Base-by-base conservation (phyloP, 2,329 filamentous ascomycete genomes). In the Colletotrichum sp. region DNA sequence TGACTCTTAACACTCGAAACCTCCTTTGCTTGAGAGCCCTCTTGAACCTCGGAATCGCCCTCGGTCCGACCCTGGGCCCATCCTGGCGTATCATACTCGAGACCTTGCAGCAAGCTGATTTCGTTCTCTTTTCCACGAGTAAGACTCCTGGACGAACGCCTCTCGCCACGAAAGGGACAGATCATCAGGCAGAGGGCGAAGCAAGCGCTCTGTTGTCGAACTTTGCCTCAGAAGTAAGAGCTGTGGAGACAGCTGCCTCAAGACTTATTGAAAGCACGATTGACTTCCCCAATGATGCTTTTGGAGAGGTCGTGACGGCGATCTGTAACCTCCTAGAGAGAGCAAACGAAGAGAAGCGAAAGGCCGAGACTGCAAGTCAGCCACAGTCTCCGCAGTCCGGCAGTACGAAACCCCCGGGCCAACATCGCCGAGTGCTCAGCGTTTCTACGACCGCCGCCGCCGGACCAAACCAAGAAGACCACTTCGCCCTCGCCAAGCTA, bases 81-180 rank as follows among this genome's bases (percentile, higher is more conserved):
- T 94, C 96, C 1, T 99, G 97, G 95, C 93, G 93, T 2, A 98
- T 99, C 73, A 89, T 99, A 18, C 89, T 99, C 2, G 96, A 98
- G 80, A 98, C 96, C 0, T 86, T 99, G 9, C 96, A 98, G 80
- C 95, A 98, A 83, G 96, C 96, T 4, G 97, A 98, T 80, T 92
- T 98, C 77, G 93, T 98, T 6, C 89, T 98, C 30, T 94, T 93
- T 71, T 89, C 91, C 13, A 91, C 89, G 16, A 89, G 89, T 13
- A 92, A 91, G 78, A 82, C 87, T 6, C 86, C 89, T 0, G 90
- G 89, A 0, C 87, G 88, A 70, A 89, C 89, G 3, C 86, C 89
- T 8, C 85, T 89, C 1, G 85, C 87, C 8, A 85, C 83, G 15
- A 87, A 87, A 74, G 85, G 83, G 1, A 80, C 85, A 30, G 91